Evolutionary conservation across 495 filamentous ascomycete species (phyloP), one percentile per base, ranked within the genome.

Genomic region (Aspergillus steynii): DNA sequence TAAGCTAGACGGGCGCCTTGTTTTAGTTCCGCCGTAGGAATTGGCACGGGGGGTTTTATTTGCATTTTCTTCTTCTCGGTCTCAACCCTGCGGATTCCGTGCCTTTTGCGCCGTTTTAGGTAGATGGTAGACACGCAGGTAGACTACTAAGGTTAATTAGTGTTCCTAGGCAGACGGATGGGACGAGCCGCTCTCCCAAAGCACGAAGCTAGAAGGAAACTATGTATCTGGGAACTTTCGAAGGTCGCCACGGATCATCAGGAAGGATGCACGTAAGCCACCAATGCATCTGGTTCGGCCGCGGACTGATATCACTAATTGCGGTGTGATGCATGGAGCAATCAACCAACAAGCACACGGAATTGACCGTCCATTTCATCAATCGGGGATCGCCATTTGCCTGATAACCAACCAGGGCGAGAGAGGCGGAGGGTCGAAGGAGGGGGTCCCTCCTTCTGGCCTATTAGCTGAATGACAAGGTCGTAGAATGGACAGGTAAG

Each of bases 1-100:
- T 49, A 29, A 64, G 34, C 53, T 60, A 64, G 47, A 49, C 58
- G 47, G 58, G 27, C 48, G 54, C 29, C 63, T 55, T 61, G 55
- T 45, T 65, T 61, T 58, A 54, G 59, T 32, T 47, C 42, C 46
- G n/a, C 3, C 3, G 37, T 1, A 42, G 37, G 37, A 42, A 14
- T 42, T 42, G 37, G 37, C 37, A 14, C 5, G 37, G 37, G 37
- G 37, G 9, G 12, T 10, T 42, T 42, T 12, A 15, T 42, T 42
- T 42, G 1, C 9, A 42, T 42, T 14, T 42, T 14, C 14, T 10
- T 42, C 14, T 42, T 42, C 5, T 12, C 37, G 12, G 3, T 42
- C 9, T 42, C 12, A 14, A 2, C 37, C 37, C 5, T 1, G 5
- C 31, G 31, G 31, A 34, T 7, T 34, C 31, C 6, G 31, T 7